A percentile compares a stretch with the other conserved stretches of the same genome.
phyloP scores from a whole-genome alignment of 768 basidiomycete species.

The Suillus americanus region DNA sequence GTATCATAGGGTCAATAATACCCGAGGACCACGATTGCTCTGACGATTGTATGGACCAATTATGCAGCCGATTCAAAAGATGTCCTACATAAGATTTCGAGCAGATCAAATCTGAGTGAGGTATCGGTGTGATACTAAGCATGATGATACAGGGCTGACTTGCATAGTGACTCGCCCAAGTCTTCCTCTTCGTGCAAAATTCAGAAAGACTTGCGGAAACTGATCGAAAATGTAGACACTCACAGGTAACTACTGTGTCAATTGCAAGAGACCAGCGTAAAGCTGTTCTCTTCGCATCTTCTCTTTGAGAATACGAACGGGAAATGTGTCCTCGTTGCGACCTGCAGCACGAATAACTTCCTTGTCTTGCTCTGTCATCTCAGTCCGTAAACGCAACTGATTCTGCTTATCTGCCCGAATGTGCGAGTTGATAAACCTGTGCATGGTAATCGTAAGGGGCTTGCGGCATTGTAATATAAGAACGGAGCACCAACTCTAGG shows the following conservation, averaged over 20 bases:
- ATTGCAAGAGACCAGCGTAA: background rate
- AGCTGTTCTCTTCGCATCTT: background rate
- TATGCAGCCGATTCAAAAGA: background rate
- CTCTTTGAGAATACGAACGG: background rate
- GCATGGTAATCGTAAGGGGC: background rate
- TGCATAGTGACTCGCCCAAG: background rate
- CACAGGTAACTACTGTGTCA: background rate
- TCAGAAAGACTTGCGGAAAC: background rate
- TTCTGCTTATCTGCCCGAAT: constrained; percentile 18
- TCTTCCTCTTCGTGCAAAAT: background rate
- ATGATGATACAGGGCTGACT: background rate
- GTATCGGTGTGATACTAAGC: background rate
- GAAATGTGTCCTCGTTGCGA: background rate
- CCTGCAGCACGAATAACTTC: constrained; percentile 8
- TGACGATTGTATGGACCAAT: background rate
- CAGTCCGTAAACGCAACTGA: constrained; percentile 11
- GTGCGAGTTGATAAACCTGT: constrained; percentile 16
- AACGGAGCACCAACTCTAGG: constrained; percentile 3
- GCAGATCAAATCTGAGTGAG: background rate
- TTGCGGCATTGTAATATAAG: background rate
- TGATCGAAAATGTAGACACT: background rate
- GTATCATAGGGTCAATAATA: too few relatives aligned
- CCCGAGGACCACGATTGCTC: too few relatives aligned
- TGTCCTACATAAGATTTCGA: background rate
- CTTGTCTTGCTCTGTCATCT: constrained; percentile 20